phyloP scores from a whole-genome alignment of 345 rosid species.

The Schrenkiella parvula region DNA sequence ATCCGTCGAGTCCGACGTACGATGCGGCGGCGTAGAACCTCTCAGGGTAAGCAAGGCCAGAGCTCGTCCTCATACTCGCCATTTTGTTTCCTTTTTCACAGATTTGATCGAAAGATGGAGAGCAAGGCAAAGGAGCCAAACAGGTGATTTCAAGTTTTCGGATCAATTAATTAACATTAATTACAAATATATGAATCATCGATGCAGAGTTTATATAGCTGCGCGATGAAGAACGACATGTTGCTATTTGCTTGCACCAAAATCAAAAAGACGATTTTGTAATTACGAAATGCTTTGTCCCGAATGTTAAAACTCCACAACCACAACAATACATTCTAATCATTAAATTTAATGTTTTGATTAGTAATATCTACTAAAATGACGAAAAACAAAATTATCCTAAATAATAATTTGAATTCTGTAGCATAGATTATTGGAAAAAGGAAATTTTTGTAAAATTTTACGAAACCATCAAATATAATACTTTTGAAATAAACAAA shows the following conservation, averaged over 20 bases:
- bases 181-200: neutral
- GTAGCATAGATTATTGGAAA: no score
- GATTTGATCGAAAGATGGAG: conserved; percentile 12
- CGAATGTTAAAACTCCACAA: no score
- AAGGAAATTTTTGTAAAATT: no score
- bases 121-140: neutral
- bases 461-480: no score
- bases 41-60: conserved; percentile 88
- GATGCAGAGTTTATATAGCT: conserved; percentile 17
- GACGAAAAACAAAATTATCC: no score
- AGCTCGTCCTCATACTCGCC: conserved; percentile 65
- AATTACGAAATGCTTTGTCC: neutral
- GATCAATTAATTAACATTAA: neutral
- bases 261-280: neutral
- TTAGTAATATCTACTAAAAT: no score
- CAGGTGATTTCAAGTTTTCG: neutral
- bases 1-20: conserved; percentile 78
- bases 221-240: neutral
- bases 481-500: no score
- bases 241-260: neutral
- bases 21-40: conserved; percentile 81
- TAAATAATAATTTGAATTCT: no score
- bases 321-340: no score
- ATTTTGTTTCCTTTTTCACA: neutral
- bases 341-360: no score